Conservation (phyloP, 495 filamentous ascomycete genomes). For the Penicillium malachiteum region DNA sequence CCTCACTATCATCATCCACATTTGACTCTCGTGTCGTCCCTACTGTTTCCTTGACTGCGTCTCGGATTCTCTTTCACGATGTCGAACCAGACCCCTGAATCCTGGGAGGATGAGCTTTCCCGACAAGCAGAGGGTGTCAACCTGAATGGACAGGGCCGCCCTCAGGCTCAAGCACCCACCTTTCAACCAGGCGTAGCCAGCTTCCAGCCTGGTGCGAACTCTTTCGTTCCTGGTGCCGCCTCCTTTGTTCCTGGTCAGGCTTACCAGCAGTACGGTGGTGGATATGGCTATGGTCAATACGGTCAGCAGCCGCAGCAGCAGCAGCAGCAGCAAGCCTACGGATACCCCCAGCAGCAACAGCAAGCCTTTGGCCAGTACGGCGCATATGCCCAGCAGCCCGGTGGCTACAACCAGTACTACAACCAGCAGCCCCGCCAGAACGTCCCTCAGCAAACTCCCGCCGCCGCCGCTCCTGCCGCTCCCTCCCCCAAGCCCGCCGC, state of each 20-base stretch:
- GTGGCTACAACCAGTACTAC: constrained; percentile 61
- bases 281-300: constrained; percentile 37
- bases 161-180: constrained; percentile 57
- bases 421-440: constrained; percentile 48
- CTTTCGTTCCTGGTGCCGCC: constrained; percentile 77
- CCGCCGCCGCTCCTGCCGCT: constrained; percentile 29
- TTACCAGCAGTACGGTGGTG: constrained; percentile 49
- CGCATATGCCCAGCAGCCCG: constrained; percentile 45
- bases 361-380: constrained; percentile 49
- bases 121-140: constrained; percentile 83
- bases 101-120: constrained; percentile 94
- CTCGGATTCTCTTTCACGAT: constrained; percentile 50
- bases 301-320: constrained; percentile 42
- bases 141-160: constrained; percentile 73
- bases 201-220: constrained; percentile 74
- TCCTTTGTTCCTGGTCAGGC: constrained; percentile 76
- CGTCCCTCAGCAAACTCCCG: constrained; percentile 54
- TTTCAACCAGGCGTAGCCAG: constrained; percentile 33
- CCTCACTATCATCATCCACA: constrained; percentile 19
- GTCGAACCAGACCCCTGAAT: constrained; percentile 76
- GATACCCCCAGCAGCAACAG: constrained; percentile 52
- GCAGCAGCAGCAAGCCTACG: constrained; percentile 37
- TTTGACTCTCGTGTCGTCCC: constrained; percentile 22
- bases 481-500: constrained; percentile 32
- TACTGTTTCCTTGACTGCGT: constrained; percentile 28